Conservation (phyloP, 164 flowering plant genomes). For the Houttuynia cordata region DNA sequence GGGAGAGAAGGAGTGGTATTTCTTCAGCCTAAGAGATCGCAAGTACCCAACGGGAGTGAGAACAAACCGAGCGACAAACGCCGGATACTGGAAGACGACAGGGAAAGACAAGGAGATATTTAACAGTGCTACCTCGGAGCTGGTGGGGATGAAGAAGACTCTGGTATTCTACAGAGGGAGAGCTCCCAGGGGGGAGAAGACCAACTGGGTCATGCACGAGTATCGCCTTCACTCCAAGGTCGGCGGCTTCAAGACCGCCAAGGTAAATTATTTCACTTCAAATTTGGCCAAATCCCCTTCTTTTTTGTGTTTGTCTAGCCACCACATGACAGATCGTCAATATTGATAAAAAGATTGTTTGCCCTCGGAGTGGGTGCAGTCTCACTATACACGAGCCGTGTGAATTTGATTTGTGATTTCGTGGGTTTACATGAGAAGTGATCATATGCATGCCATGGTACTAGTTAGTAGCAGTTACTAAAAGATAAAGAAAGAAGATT, state of each 20-base stretch:
- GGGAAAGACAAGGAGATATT: constrained; percentile 95
- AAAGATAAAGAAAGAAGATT: neutral
- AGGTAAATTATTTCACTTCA: constrained; percentile 27
- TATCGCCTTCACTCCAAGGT: constrained; percentile 64
- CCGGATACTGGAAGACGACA: constrained; percentile 93
- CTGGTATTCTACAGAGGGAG: constrained; percentile 88
- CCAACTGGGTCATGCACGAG: constrained; percentile 97
- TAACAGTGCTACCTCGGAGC: constrained; percentile 45
- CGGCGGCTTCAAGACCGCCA: constrained; percentile 40
- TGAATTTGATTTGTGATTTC: too few relatives aligned
- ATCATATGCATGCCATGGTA: neutral
- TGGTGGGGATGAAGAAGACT: constrained; percentile 95
- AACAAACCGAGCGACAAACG: constrained; percentile 83
- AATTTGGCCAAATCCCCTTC: neutral
- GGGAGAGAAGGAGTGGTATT: constrained; percentile 98
- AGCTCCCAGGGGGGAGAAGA: constrained; percentile 94
- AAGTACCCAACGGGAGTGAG: constrained; percentile 93
- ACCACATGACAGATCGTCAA: too few relatives aligned
- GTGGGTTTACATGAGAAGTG: neutral
- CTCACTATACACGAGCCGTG: too few relatives aligned
- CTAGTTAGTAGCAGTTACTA: neutral
- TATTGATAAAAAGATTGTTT: neutral
- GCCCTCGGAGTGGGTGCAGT: neutral
- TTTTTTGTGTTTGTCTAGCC: too few relatives aligned
- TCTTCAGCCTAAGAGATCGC: constrained; percentile 84